A percentile compares a stretch with the other conserved stretches of the same genome.
Evolutionary conservation across 768 basidiomycete genomes (phyloP).

Genomic region (Lenzites betulinus): DNA sequence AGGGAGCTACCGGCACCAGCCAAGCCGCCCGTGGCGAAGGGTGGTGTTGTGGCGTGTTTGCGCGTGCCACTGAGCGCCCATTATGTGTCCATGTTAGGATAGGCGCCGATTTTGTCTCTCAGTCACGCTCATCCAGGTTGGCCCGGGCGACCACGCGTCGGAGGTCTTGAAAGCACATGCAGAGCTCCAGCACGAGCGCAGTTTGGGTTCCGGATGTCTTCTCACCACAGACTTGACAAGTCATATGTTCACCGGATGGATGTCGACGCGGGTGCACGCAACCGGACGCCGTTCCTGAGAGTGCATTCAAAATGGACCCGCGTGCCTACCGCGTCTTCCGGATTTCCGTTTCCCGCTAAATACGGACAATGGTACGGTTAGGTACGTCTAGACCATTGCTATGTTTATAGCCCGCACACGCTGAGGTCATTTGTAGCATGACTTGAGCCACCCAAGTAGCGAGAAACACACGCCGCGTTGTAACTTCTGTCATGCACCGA

Average conservation of each 20-base stretch:
- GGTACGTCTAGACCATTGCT: neutral
- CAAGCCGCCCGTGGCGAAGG: constrained; percentile 1
- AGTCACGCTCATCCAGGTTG: neutral
- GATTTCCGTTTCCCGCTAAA: neutral
- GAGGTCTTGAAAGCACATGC: too few relatives aligned
- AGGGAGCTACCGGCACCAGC: neutral
- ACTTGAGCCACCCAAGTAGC: neutral
- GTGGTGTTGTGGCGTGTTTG: constrained; percentile 13
- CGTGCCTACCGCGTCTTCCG: neutral
- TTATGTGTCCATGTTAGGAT: neutral
- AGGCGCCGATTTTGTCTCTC: neutral
- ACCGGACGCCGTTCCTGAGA: neutral
- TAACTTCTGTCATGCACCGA: neutral
- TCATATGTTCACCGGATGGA: neutral
- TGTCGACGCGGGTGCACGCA: neutral
- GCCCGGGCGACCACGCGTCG: neutral
- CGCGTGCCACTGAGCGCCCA: neutral
- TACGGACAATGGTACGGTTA: neutral
- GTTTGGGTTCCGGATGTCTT: too few relatives aligned
- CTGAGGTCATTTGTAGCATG: neutral
- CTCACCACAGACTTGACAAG: neutral
- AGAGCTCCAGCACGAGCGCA: too few relatives aligned
- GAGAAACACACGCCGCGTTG: neutral
- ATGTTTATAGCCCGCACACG: neutral
- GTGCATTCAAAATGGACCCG: constrained; percentile 9